These are phyloP conservation scores for Phytophthora vignae DNA, from an alignment of 352 stramenopile genomes.

Conservation along the genomic window DNA sequence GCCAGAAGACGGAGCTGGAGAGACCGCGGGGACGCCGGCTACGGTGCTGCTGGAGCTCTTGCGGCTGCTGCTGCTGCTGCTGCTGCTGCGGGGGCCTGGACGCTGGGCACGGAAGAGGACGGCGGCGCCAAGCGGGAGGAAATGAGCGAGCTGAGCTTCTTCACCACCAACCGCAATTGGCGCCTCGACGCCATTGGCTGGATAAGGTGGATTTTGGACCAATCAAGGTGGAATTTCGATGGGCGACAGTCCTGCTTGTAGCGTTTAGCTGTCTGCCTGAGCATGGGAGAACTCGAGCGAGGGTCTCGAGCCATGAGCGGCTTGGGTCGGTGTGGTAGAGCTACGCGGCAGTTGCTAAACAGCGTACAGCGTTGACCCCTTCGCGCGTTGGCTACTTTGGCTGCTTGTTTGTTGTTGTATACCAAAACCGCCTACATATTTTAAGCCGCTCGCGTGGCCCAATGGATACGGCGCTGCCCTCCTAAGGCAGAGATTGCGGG, in stretches of 20 bases:
- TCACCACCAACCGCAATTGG: not conserved
- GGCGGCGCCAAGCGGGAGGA: not conserved
- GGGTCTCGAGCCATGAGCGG: not conserved
- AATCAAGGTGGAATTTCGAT: not conserved
- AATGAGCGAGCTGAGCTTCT: not conserved
- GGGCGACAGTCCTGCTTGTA: not conserved
- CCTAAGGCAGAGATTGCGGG: constrained; percentile 1
- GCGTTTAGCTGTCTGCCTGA: too few relatives aligned
- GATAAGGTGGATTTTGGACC: not conserved
- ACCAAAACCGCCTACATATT: not conserved
- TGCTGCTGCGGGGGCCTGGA: not conserved
- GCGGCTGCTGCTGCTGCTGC: too few relatives aligned
- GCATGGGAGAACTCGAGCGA: too few relatives aligned
- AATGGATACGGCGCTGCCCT: constrained; percentile 1
- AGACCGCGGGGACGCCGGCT: not conserved
- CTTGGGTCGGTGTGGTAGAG: not conserved
- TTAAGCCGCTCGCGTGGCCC: not conserved
- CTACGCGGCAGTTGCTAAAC: not conserved
- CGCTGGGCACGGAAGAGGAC: not conserved
- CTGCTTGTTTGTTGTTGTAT: not conserved
- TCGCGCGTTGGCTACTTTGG: too few relatives aligned
- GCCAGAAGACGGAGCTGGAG: too few relatives aligned
- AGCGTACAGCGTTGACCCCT: too few relatives aligned
- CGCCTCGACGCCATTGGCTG: not conserved
- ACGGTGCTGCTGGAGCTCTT: not conserved